These are phyloP conservation scores for Glarea lozoyensis DNA, from an alignment of 495 filamentous ascomycete species.

Conservation along the genomic window DNA sequence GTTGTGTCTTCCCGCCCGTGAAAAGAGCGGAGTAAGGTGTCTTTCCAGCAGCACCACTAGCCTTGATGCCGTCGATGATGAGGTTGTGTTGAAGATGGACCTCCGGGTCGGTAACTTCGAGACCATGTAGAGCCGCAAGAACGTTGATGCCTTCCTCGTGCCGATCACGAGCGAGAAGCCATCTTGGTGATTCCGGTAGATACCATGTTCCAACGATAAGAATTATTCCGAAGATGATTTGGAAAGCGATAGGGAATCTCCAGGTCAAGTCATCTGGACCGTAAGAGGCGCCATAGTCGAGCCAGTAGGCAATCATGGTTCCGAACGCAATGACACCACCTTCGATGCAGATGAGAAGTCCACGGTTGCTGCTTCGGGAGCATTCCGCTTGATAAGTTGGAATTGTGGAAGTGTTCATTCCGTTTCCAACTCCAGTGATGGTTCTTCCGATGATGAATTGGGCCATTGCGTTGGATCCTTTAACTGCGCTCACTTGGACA, in stretches of 20 bases:
- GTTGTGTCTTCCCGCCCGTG: constrained; percentile 55
- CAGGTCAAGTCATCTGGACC: constrained; percentile 56
- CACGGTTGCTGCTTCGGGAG: constrained; percentile 66
- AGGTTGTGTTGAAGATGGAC: constrained; percentile 49
- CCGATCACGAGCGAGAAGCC: constrained; percentile 59
- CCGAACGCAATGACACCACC: constrained; percentile 75
- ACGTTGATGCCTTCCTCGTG: constrained; percentile 60
- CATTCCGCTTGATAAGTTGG: constrained; percentile 77
- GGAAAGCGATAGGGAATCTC: constrained; percentile 80
- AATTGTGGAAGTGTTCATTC: constrained; percentile 70
- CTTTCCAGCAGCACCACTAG: constrained; percentile 41
- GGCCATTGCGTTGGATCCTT: constrained; percentile 31
- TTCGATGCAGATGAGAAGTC: constrained; percentile 77
- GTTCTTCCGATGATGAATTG: constrained; percentile 72
- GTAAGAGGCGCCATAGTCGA: constrained; percentile 70
- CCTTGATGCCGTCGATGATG: constrained; percentile 54
- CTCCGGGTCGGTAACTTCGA: constrained; percentile 48
- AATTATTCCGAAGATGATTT: constrained; percentile 63
- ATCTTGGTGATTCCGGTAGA: constrained; percentile 71
- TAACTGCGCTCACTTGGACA: constrained; percentile 53
- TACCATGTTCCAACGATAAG: constrained; percentile 54
- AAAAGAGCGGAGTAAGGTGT: constrained; percentile 48
- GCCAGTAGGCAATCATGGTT: constrained; percentile 72
- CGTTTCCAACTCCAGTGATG: constrained; percentile 68
- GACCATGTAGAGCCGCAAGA: constrained; percentile 57